Evolutionary conservation across 257 asterid genomes (phyloP), one percentile per base, ranked within the genome.

Genomic region (Leonotis leonurus): DNA sequence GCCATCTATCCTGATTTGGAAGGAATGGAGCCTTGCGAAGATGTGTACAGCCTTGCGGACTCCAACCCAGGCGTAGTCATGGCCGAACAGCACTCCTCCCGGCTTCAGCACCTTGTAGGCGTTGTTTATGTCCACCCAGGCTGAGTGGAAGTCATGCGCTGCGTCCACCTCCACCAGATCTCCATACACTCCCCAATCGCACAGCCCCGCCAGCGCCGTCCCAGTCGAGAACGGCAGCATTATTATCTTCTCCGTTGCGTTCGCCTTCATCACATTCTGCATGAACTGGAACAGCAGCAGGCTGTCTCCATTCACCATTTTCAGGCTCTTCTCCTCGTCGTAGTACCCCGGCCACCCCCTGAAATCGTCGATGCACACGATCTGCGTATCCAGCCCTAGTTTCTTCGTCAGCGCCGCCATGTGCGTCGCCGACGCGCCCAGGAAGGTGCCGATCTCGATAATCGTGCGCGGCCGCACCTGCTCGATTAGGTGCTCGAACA

Each of bases 311-410:
- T 81, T 86, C 29, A 83, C 74, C 82, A 72, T 77, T 56, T 67
- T 76, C 60, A 86, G 53, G 57, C 85, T 81, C 53, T 76, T 81
- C 25, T 75, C 80, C n/a, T 53, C 49, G 53, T 77, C 77, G 35
- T 64, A 64, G 65, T 83, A 86, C 8, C 91, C 88, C 0, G 95
- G 91, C 95, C 95, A 86, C 0, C 95, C 95, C 2, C 95, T 70
- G 44, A 81, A 86, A 48, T 86, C 95, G 65, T 86, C 95, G n/a
- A 86, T 73, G 69, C 95, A 86, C 1, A 86, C 11, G 3, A 86
- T 74, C 58, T 71, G 80, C 2, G 79, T 70, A 0, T 72, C 62
- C 11, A 86, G 76, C 18, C 90, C 88, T 1, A 79, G 32, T n/a
- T 44, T 16, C 16, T 62, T 70, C 0, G 84, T 77, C 60, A 85